Evolutionary conservation across 345 rosid species (phyloP).

Genomic region (Hypericum perforatum): DNA sequence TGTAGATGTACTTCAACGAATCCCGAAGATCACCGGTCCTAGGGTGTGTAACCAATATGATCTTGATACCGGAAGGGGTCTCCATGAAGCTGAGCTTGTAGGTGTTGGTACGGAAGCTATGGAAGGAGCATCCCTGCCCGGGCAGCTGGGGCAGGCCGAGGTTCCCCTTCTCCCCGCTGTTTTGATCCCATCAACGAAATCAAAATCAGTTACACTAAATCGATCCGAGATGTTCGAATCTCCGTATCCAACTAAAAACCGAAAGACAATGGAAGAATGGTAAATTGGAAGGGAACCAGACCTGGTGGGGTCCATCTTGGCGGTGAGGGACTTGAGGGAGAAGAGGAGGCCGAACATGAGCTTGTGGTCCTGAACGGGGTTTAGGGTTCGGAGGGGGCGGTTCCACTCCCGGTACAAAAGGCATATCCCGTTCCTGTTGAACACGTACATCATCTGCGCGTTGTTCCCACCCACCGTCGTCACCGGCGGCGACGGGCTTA

Average conservation of each 20-base stretch:
- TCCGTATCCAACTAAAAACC: background rate
- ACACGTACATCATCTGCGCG: conserved; percentile 77
- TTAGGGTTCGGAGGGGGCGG: conserved; percentile 76
- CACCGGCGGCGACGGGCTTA: conserved; percentile 74
- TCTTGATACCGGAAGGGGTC: conserved; percentile 93
- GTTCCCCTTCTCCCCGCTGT: conserved; percentile 66
- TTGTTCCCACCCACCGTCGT: conserved; percentile 68
- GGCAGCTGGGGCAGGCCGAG: conserved; percentile 85
- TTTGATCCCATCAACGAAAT: background rate
- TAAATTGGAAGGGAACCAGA: conserved; percentile 12
- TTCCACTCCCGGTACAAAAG: conserved; percentile 87
- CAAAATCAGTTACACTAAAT: background rate
- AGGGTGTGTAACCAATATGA: conserved; percentile 82
- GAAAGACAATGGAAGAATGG: background rate
- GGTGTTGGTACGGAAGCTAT: conserved; percentile 80
- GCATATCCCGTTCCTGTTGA: conserved; percentile 81
- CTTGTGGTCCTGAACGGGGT: conserved; percentile 80
- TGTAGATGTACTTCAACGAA: conserved; percentile 69
- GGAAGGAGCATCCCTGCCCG: conserved; percentile 94
- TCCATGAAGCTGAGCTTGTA: conserved; percentile 97
- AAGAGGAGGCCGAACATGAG: conserved; percentile 98
- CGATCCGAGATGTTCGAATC: no score
- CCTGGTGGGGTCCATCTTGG: conserved; percentile 90
- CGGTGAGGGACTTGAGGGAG: no score
- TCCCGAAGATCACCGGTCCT: conserved; percentile 82